Base-by-base conservation (phyloP, 164 flowering plant genomes). In the Malania oleifera region DNA sequence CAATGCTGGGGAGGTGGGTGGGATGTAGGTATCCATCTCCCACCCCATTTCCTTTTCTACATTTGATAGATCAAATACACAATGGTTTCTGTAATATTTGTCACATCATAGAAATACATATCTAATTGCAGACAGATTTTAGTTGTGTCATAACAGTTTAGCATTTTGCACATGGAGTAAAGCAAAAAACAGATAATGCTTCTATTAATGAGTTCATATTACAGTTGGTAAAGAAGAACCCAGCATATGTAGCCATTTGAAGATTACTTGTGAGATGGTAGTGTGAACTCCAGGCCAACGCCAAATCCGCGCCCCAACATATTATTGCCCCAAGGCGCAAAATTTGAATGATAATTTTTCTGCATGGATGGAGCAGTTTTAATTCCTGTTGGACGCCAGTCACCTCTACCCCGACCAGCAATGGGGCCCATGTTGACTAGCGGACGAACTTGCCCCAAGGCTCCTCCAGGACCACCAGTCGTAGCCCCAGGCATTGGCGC, bases 231-330 rank as follows among this genome's bases (percentile, higher is more conserved):
- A n/a, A 29, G 35, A 19, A 50, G 11, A 5, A 41, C 24, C 50
- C 20, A 43, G 29, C 20, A 15, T 26, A 54, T 59, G 27, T 70
- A 66, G 17, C 19, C 20, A 23, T 34, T 5, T 2, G 51, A 63
- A 59, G 38, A 26, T 77, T 84, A 95, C 99, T 89, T 95, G 76
- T 95, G 97, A 64, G 99, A 87, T 60, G 99, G 98, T 65, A 95
- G 97, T 31, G 99, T 91, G 70, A 95, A 91, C 22, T 95, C 99
- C 64, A 80, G 63, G 53, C 98, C 97, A 48, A 72, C 74, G 34
- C 95, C 95, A 73, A 77, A 81, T 60, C 84, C 91, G 60, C 91
- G 83, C 14, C 89, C 92, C 11, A 82, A 52, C 62, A 75, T 54
- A 73, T 73, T 77, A 64, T 55, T 72, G 23, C 81, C 86, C 97